Base-by-base conservation (phyloP, 805 yeast genomes). In the Yamadazyma philogaea region DNA sequence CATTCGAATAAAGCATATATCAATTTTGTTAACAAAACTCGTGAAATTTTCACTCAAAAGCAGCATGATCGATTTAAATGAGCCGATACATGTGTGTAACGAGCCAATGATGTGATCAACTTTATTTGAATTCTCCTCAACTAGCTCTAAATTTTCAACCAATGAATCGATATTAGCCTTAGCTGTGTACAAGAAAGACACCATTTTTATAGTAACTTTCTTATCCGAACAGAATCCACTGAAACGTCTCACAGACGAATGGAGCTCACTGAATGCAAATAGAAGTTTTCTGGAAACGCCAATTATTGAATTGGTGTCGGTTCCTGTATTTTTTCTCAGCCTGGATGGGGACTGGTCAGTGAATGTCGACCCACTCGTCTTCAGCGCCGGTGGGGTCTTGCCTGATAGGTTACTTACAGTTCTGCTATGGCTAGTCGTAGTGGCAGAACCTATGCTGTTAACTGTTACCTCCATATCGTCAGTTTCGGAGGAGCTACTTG, bases 261-360 rank as follows among this genome's bases (percentile, higher is more conserved):
- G 87, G 30, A 83, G 70, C 54, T 83, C 87, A 34, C 82, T 78
- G 42, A 81, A 75, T 2, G 85, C 69, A 54, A 80, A 81, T 8
- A 81, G 56, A 10, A 84, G 58, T 50, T 82, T 84, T 43, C 86
- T 66, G n/a, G 83, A 75, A 1, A 70, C 76, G 47, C 68, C 77
- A 14, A 72, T 60, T 2, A 66, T 51, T 2, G 60, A 47, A 4
- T 52, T 31, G 2, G 56, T 20, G 17, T 54, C 53, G 37, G 39
- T 42, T 15, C 45, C 46, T 37, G 42, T 27, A 39, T 17, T 7
- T 46, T 43, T 37, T 15, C 39, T 14, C 17, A n/a, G 10, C 24
- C 30, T 43, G 3, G 45, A 34, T 7, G 37, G 35, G 11, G 40
- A 26, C 20, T 38, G 39, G 8, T 22, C 35, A 10, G 36, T 31